Conservation (phyloP, 305 asterid genomes). For the Petunia hybrid region DNA sequence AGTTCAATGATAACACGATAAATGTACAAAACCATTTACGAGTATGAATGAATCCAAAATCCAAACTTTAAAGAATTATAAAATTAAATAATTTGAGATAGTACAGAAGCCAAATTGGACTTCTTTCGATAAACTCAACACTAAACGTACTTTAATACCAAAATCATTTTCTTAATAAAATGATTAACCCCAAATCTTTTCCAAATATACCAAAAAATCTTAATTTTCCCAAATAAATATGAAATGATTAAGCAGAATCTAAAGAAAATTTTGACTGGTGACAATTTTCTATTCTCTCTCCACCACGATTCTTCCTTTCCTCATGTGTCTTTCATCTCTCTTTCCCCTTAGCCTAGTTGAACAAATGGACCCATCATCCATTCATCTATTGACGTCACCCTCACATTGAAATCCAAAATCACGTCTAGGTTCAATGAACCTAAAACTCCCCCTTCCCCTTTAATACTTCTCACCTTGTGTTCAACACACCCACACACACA, state of each 20-base stretch:
- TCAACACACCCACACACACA: conserved; percentile 7
- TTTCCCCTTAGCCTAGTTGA: conserved; percentile 50
- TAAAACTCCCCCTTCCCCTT: conserved; percentile 36
- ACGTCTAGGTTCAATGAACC: conserved; percentile 86
- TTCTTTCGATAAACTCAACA: too few species aligned
- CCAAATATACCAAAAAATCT: not conserved
- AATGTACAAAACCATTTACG: too few species aligned
- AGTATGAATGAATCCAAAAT: too few species aligned
- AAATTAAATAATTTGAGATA: too few species aligned
- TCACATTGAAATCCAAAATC: conserved; percentile 34
- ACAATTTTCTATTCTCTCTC: conserved; percentile 17
- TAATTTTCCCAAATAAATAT: not conserved
- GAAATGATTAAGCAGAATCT: conserved; percentile 24
- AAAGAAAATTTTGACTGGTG: conserved; percentile 29
- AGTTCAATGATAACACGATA: too few species aligned
- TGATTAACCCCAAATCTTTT: not conserved
- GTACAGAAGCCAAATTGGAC: too few species aligned
- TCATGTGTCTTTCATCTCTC: conserved; percentile 1
- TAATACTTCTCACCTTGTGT: conserved; percentile 6
- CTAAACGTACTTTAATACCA: too few species aligned
- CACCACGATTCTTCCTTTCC: conserved; percentile 31
- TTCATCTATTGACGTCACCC: conserved; percentile 33
- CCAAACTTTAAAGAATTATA: too few species aligned
- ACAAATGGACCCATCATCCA: conserved; percentile 24
- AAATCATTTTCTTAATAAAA: not conserved